Evolutionary conservation across 192 early-diverging fungal species (phyloP).

Genomic region (Pecoramyces ruminantium): DNA sequence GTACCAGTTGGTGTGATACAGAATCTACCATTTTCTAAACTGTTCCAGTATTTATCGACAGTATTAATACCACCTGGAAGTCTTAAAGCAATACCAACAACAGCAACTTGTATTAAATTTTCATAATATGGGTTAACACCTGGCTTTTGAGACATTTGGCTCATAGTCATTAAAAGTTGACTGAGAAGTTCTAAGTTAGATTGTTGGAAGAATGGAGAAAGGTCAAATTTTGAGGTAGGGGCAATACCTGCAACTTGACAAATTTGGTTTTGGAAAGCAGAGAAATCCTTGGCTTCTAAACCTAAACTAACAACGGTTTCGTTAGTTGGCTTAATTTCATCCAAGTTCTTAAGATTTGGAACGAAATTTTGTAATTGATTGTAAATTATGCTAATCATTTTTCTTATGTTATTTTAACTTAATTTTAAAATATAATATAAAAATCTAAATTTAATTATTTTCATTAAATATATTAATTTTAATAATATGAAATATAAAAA

Average conservation of each 20-base stretch:
- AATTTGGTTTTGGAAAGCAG: background rate
- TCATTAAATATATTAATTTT: too few species aligned
- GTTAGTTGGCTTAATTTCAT: background rate
- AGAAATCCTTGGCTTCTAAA: background rate
- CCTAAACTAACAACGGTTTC: background rate
- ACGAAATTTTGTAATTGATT: background rate
- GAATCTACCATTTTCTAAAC: background rate
- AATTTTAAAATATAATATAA: too few species aligned
- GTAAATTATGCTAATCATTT: background rate
- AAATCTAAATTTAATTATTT: too few species aligned
- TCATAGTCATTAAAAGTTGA: background rate
- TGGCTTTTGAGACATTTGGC: background rate
- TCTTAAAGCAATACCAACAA: background rate
- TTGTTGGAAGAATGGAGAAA: background rate
- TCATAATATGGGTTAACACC: background rate
- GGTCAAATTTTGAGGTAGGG: background rate
- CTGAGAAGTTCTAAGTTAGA: background rate
- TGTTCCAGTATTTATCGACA: background rate
- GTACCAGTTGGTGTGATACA: background rate
- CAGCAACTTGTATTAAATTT: background rate
- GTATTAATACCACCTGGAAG: background rate
- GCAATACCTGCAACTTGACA: background rate
- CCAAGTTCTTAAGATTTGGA: background rate
- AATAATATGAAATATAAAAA: too few species aligned
- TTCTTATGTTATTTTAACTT: background rate